Conservation (phyloP, 140 eudicot genomes). For the Ambrosia hybrid region DNA sequence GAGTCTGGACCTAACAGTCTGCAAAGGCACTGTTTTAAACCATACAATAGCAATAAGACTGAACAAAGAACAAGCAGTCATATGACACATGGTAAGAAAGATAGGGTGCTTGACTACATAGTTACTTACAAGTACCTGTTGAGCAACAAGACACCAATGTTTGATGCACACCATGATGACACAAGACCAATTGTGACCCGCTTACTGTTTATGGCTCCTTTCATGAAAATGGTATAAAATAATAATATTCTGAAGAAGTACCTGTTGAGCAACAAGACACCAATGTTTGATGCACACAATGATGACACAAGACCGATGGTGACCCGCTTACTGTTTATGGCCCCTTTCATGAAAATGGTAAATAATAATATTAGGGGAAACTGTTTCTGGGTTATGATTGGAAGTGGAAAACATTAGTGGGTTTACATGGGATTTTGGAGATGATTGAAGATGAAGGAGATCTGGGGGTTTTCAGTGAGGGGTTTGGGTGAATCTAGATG, state of each 20-base stretch:
- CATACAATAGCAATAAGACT: slow-evolving; percentile 90
- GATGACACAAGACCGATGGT: slow-evolving; percentile 71
- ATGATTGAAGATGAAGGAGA: slow-evolving; percentile 14
- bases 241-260: slow-evolving; percentile 68
- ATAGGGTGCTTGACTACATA: slow-evolving; percentile 91
- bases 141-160: slow-evolving; percentile 81
- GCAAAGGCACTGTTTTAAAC: slow-evolving; percentile 85
- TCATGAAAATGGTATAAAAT: slow-evolving; percentile 37
- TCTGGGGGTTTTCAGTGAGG: slow-evolving; percentile 22
- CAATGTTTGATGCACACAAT: slow-evolving; percentile 95
- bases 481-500: slow-evolving; percentile 21
- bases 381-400: neutral
- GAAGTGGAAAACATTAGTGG: neutral
- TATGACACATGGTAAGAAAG: slow-evolving; percentile 93
- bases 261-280: slow-evolving; percentile 79
- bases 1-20: slow-evolving; percentile 51
- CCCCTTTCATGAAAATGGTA: slow-evolving; percentile 38
- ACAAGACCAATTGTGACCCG: slow-evolving; percentile 78
- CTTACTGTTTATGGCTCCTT: slow-evolving; percentile 42
- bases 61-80: slow-evolving; percentile 88
- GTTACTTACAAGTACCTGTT: slow-evolving; percentile 86
- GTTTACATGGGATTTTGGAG: slow-evolving; percentile 22
- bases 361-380: slow-evolving; percentile 4
- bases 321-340: slow-evolving; percentile 52
- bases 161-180: slow-evolving; percentile 81